A percentile compares a stretch with the other conserved stretches of the same genome.
Conservation (phyloP, 495 filamentous ascomycete genomes). For the Choiromyces venosus region DNA sequence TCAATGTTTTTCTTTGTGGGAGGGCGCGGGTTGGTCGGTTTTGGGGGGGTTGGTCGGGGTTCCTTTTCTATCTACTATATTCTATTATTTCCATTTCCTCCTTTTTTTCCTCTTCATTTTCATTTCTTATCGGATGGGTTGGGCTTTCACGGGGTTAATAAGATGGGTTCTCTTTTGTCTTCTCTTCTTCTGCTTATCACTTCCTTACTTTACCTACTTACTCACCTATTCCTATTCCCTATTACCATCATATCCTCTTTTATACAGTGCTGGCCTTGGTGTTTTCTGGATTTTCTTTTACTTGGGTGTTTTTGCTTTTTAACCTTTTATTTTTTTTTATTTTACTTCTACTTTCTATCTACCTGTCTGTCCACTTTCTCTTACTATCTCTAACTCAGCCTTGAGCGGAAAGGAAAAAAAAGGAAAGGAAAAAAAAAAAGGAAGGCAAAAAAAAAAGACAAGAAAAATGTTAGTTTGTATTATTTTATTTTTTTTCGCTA, state of each 20-base stretch:
- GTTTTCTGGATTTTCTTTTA: neutral
- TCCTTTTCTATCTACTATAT: neutral
- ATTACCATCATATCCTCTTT: neutral
- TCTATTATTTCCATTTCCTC: neutral
- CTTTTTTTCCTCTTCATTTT: neutral
- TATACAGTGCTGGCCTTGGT: neutral
- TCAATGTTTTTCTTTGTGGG: neutral
- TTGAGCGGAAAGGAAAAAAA: neutral
- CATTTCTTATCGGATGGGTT: slow-evolving; percentile 2
- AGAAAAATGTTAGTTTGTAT: slow-evolving; percentile 1
- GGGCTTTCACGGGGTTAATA: slow-evolving; percentile 3
- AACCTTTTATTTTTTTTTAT: neutral
- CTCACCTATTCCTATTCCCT: neutral
- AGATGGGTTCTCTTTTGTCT: slow-evolving; percentile 1
- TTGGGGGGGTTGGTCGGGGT: neutral
- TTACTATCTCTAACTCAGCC: neutral
- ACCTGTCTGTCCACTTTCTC: neutral
- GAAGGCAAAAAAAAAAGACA: neutral
- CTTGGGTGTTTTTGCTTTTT: neutral
- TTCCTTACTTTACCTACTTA: neutral
- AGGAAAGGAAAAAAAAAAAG: neutral
- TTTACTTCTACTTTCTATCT: neutral
- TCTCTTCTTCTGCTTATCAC: neutral
- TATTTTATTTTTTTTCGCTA: neutral
- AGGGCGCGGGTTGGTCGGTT: neutral